Base-by-base conservation (phyloP, 345 rosid species). In the Arabidopsis arenosa region DNA sequence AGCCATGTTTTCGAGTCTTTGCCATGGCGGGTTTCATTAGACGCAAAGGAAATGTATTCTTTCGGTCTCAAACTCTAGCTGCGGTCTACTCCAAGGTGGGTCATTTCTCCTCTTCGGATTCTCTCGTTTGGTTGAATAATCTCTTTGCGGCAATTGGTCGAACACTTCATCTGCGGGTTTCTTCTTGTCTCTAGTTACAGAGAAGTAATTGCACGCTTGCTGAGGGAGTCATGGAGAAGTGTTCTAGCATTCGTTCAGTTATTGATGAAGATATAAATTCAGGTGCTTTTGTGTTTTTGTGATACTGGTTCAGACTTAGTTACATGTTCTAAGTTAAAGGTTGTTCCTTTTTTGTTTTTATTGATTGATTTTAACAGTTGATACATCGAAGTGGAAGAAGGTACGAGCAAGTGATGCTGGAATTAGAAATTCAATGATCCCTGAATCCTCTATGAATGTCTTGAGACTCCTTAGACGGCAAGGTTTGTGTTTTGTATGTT, bases 361-460 rank as follows among this genome's bases (percentile, higher is more conserved):
- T 48, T 10, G 37, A 64, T 52, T 26, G 57, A 41, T 33, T 80
- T 84, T 62, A 43, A 66, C 44, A 76, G 78, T 83, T 74, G 89
- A 86, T 65, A 72, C 60, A 61, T 87, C 89, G 0, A 87, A 85
- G 58, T 93, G 94, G 93, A 87, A 79, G 75, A 90, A 78, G 57
- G 59, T 87, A 40, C 78, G 82, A 54, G 85, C 92, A 9, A 79
- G 72, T 65, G 63, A 14, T 18, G 55, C 75, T 65, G 94, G 97
- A 18, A 75, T 91, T 47, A 52, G 49, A 9, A 45, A 72, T 64
- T 73, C 77, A 23, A 80, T 77, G 90, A 84, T 93, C 76, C 88
- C 97, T 0, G 9, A 58, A 2, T 66, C 80, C 4, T 68, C 97
- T 26, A 83, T 84, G 88, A 44, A 32, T 51, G 92, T 91, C 59